phyloP scores from a whole-genome alignment of 2,329 filamentous ascomycete species.

The Diaporthe destruens region DNA sequence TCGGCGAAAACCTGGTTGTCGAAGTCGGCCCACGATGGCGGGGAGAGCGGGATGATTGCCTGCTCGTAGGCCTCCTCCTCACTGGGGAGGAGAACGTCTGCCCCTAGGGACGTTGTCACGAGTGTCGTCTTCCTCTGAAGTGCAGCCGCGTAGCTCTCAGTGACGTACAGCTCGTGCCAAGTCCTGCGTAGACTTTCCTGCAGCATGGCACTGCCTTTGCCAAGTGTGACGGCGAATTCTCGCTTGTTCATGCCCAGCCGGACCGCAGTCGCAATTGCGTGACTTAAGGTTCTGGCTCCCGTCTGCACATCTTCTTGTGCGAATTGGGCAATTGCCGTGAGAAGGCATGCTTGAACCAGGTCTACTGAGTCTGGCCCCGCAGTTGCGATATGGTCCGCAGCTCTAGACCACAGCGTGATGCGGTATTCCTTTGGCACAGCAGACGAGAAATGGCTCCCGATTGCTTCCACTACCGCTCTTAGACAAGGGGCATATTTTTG shows the following conservation, averaged over 20 bases:
- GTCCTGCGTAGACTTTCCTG: conserved; percentile 9
- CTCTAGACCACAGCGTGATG: not conserved
- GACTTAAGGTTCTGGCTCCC: not conserved
- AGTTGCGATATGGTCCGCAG: not conserved
- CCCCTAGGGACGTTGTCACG: not conserved
- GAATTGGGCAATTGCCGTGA: conserved; percentile 2
- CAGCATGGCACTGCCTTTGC: not conserved
- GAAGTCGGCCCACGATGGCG: conserved; percentile 1
- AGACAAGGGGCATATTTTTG: not conserved
- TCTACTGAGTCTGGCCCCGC: conserved; percentile 3
- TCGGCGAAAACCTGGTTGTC: not conserved
- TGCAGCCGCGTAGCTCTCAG: conserved; percentile 1
- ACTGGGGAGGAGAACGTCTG: not conserved
- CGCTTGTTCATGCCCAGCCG: not conserved
- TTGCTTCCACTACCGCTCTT: conserved; percentile 2
- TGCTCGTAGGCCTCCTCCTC: not conserved
- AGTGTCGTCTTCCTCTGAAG: conserved; percentile 1
- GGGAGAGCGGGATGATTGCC: not conserved
- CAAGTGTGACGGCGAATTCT: not conserved
- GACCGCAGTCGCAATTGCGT: not conserved
- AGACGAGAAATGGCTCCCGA: not conserved
- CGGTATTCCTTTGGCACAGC: not conserved
- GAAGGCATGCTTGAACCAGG: conserved; percentile 3
- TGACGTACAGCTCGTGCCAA: conserved; percentile 3
- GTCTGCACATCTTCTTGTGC: not conserved